Percentiles rank a stretch among this genome's conserved stretches.
Conservation (phyloP, 2,329 filamentous ascomycete genomes). For the Cladosporium halotolerans region DNA sequence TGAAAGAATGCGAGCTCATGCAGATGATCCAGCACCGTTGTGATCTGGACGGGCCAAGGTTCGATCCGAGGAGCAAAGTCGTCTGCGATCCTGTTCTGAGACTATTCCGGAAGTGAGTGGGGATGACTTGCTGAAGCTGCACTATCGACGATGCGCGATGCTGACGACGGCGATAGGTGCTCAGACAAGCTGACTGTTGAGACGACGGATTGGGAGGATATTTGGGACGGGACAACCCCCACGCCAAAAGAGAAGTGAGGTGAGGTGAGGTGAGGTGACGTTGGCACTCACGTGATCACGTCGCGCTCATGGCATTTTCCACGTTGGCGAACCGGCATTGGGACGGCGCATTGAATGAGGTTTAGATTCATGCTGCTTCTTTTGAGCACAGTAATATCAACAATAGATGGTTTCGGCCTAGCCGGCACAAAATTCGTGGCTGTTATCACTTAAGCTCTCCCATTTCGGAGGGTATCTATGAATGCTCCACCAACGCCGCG, state of each 20-base stretch:
- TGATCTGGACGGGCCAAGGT: constrained; percentile 43
- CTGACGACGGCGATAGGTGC: constrained; percentile 35
- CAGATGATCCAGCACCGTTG: constrained; percentile 60
- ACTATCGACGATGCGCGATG: not conserved
- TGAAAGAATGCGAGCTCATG: constrained; percentile 50
- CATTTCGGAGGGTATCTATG: constrained; percentile 7
- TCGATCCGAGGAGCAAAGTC: constrained; percentile 36
- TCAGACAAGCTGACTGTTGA: constrained; percentile 53
- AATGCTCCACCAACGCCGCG: constrained; percentile 31
- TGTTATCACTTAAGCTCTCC: not conserved
- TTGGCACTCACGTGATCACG: constrained; percentile 13
- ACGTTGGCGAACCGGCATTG: too few species aligned
- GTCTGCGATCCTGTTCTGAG: constrained; percentile 53
- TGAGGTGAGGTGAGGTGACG: constrained; percentile 14
- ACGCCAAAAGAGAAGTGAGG: not conserved
- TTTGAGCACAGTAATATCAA: too few species aligned
- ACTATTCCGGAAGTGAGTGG: constrained; percentile 52
- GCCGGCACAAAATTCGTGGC: too few species aligned
- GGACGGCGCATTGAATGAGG: too few species aligned
- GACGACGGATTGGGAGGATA: constrained; percentile 55
- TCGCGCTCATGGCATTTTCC: too few species aligned
- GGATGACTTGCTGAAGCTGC: not conserved
- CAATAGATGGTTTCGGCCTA: too few species aligned
- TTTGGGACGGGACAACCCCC: constrained; percentile 12
- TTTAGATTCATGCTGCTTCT: too few species aligned